phyloP scores from a whole-genome alignment of 208 protist species.

The Trypanosomatidae sp. region DNA sequence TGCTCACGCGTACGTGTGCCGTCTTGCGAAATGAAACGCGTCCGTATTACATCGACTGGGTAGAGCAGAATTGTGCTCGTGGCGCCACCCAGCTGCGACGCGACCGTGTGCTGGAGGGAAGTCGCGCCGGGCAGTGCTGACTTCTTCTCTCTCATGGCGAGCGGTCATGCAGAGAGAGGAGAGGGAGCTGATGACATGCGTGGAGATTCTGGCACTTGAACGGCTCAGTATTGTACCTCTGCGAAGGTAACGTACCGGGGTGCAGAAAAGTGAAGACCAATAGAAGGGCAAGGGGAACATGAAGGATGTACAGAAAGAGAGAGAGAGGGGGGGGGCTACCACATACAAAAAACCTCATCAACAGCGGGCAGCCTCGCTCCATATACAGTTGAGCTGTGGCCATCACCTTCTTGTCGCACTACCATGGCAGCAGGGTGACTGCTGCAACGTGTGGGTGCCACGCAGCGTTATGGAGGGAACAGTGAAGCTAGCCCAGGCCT shows the following conservation, averaged over 20 bases:
- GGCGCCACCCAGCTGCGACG: slow-evolving; percentile 56
- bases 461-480: background rate
- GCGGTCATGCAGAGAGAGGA: background rate
- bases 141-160: slow-evolving; percentile 3
- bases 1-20: slow-evolving; percentile 64
- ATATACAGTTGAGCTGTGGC: background rate
- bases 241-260: background rate
- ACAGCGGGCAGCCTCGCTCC: background rate
- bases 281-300: no score
- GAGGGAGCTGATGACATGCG: background rate
- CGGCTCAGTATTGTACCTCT: background rate
- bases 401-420: background rate
- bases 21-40: slow-evolving; percentile 89
- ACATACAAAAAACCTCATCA: background rate
- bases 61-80: slow-evolving; percentile 73
- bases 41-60: slow-evolving; percentile 89
- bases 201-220: background rate
- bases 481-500: background rate
- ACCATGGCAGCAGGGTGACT: background rate
- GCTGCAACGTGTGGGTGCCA: background rate
- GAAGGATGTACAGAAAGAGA: no score
- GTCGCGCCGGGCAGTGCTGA: slow-evolving; percentile 6
- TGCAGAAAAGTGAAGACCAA: background rate
- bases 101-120: slow-evolving; percentile 54
- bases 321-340: no score